Percentiles rank a stretch among this genome's conserved stretches.
Conservation (phyloP, 805 yeast genomes). For the Saccharomycopsis schoenii region DNA sequence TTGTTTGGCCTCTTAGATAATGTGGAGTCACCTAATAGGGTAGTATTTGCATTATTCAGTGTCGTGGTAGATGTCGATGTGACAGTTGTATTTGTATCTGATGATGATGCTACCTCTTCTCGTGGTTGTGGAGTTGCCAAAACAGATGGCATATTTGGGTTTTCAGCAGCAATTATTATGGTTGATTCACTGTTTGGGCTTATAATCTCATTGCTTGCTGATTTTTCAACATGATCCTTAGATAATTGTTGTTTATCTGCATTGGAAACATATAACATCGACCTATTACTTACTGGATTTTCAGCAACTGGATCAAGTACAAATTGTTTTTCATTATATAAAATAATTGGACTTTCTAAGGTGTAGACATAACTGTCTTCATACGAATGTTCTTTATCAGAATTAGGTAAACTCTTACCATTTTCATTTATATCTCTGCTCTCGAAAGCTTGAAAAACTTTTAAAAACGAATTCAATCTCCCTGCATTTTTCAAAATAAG, state of each 20-base stretch:
- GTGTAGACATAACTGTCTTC: neutral
- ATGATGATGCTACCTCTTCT: neutral
- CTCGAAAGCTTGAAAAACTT: neutral
- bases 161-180: too few relatives aligned
- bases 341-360: neutral
- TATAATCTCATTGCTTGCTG: neutral
- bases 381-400: neutral
- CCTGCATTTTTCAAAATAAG: neutral
- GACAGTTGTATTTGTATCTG: neutral
- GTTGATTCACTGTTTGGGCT: neutral
- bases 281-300: neutral
- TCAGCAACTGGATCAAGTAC: neutral
- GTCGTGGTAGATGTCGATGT: neutral
- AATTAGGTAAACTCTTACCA: neutral
- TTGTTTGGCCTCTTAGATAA: neutral
- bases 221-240: neutral
- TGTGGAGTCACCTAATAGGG: neutral
- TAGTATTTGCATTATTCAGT: neutral
- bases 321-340: neutral
- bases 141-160: neutral
- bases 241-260: neutral
- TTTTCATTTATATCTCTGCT: neutral
- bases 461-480: neutral
- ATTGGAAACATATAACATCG: neutral
- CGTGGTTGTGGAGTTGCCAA: neutral